phyloP scores from a whole-genome alignment of 2,329 filamentous ascomycete species.

The Ophiostoma sp. region DNA sequence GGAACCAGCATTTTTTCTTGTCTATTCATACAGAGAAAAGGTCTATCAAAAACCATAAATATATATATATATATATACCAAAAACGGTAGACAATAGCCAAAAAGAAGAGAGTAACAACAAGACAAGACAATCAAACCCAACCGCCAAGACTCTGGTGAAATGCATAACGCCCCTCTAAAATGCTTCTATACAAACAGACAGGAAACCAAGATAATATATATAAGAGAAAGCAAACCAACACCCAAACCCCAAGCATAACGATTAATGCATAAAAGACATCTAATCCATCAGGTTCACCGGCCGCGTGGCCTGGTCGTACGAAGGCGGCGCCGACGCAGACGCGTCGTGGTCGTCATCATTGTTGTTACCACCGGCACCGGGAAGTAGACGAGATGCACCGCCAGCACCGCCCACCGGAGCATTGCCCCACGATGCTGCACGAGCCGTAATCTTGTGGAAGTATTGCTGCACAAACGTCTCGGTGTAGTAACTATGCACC shows the following conservation, averaged over 20 bases:
- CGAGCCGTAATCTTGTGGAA: conserved; percentile 68
- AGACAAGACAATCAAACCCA: neutral
- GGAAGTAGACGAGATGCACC: neutral
- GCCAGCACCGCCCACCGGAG: neutral
- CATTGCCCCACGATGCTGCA: conserved; percentile 40
- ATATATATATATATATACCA: neutral
- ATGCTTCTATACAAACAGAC: neutral
- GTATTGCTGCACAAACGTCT: conserved; percentile 76
- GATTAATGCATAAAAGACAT: neutral
- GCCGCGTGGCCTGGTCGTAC: conserved; percentile 26
- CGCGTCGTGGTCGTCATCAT: neutral
- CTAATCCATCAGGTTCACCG: conserved; percentile 22
- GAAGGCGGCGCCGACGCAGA: conserved; percentile 19
- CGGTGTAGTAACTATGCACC: conserved; percentile 81
- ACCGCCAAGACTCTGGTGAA: neutral
- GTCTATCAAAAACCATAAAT: neutral
- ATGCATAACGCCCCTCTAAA: neutral
- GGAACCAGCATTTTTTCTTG: neutral
- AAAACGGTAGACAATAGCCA: neutral
- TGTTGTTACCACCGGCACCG: neutral
- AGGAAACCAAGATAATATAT: neutral
- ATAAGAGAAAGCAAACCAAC: neutral
- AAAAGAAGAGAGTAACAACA: neutral
- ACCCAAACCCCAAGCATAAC: neutral
- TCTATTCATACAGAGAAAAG: neutral